Conservation (phyloP, 495 filamentous ascomycete genomes). For the Friedmanniomyces simplex region DNA sequence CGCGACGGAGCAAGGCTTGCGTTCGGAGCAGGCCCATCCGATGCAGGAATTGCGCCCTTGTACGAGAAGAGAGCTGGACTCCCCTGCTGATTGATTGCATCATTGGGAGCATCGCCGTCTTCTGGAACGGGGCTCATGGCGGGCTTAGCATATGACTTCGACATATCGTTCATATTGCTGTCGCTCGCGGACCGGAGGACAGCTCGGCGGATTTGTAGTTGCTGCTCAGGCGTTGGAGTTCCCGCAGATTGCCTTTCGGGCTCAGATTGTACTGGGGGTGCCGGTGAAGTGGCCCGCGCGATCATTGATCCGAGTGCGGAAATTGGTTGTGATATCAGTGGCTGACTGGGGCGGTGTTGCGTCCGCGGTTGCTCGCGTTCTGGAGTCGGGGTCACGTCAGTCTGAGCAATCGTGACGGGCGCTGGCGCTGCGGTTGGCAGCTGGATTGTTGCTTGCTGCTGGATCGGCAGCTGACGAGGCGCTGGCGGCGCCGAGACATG, state of each 20-base stretch:
- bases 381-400: background rate
- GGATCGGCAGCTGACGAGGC: background rate
- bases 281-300: background rate
- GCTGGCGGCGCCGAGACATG: background rate
- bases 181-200: background rate
- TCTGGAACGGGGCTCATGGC: slow-evolving; percentile 9
- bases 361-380: background rate
- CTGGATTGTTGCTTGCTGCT: background rate
- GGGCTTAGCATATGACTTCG: slow-evolving; percentile 4
- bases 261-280: background rate
- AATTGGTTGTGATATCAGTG: background rate
- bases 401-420: background rate
- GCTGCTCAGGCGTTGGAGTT: background rate
- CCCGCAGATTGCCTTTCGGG: background rate
- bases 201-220: background rate
- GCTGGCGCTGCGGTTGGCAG: background rate
- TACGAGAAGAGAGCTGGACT: slow-evolving; percentile 5
- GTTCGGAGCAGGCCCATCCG: slow-evolving; percentile 3
- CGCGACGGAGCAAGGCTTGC: background rate
- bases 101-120: background rate
- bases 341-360: background rate
- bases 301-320: background rate
- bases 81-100: background rate
- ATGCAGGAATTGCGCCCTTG: slow-evolving; percentile 7
- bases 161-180: background rate